Evolutionary conservation across 2,329 filamentous ascomycete species (phyloP), one percentile per base, ranked within the genome.

Genomic region (Aspergillus candidus): DNA sequence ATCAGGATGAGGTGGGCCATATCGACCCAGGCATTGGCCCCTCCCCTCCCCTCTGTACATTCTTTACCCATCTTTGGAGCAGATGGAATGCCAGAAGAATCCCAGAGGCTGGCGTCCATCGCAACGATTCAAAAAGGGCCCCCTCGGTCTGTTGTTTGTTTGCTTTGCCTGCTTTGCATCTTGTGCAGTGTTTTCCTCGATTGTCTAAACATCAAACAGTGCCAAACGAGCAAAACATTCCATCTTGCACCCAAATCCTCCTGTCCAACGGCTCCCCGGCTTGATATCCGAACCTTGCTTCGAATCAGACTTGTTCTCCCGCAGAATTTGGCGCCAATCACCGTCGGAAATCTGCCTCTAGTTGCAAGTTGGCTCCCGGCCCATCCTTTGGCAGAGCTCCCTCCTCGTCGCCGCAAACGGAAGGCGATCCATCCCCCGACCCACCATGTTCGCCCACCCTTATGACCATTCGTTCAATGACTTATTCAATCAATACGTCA

Each of bases 401-500:
- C 41, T 55, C 51, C 36, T 56, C 46, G 43, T 62, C 53, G 55
- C 60, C 57, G 58, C 60, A 62, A 66, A 66, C 72, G 52, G 63
- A 66, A 60, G 69, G 75, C 67, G 78, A 76, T 73, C 48, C 22
- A 27, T 27, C 70, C 70, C 48, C 63, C 67, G 14, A 40, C 35
- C 14, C 56, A 72, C 75, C 44, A 74, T 74, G 68, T 71, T 75
- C 53, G 65, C 66, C 48, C 65, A 70, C 52, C 57, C 58, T 43
- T 67, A 66, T 40, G 67, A 73, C 48, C 78, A 80, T 59, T 71
- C 78, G 47, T 74, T 74, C 64, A 76, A 77, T 65, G 76, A 77
- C 61, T 71, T 83, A 63, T 82, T 84, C 70, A 77, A 80, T 57
- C 74, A 81, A 61, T 82, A 79, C 60, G 72, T 82, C 62, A 74